Conservation (phyloP, 2,329 filamentous ascomycete genomes). For the Meredithiella fracta region DNA sequence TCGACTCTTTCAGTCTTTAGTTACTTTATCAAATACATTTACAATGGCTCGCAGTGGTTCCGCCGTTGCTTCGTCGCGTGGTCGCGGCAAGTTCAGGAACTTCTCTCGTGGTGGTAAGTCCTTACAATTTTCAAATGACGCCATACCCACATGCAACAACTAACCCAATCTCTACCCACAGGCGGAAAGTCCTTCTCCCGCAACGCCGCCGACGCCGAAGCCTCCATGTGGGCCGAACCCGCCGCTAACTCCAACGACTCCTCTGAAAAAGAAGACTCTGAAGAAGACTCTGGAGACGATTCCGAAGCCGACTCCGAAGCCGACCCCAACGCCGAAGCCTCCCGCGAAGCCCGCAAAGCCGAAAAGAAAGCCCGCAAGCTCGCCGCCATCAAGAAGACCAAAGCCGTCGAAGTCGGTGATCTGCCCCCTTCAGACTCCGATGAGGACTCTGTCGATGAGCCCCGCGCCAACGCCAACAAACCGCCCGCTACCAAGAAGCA, state of each 20-base stretch:
- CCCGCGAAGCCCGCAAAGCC: slow-evolving; percentile 74
- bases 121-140: not conserved
- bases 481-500: slow-evolving; percentile 23
- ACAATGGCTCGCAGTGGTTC: slow-evolving; percentile 29
- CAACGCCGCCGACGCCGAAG: slow-evolving; percentile 68
- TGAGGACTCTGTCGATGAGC: slow-evolving; percentile 34
- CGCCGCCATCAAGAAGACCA: slow-evolving; percentile 61
- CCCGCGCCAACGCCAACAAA: slow-evolving; percentile 87
- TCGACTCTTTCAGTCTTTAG: too few species aligned
- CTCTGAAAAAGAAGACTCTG: slow-evolving; percentile 35
- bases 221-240: slow-evolving; percentile 56
- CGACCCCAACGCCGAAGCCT: slow-evolving; percentile 33
- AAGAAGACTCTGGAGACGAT: slow-evolving; percentile 34
- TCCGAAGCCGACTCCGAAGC: slow-evolving; percentile 36
- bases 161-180: slow-evolving; percentile 23
- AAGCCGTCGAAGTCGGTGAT: slow-evolving; percentile 66
- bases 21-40: slow-evolving; percentile 3
- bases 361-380: slow-evolving; percentile 83
- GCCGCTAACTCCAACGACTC: slow-evolving; percentile 35
- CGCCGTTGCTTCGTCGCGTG: slow-evolving; percentile 42
- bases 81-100: slow-evolving; percentile 88
- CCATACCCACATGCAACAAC: not conserved
- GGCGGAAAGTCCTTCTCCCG: slow-evolving; percentile 93
- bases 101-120: slow-evolving; percentile 70
- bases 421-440: slow-evolving; percentile 55